Percentiles rank a stretch among this genome's conserved stretches.
Evolutionary conservation across 192 early-diverging fungal species (phyloP).

Genomic region (Funneliformis mosseae): DNA sequence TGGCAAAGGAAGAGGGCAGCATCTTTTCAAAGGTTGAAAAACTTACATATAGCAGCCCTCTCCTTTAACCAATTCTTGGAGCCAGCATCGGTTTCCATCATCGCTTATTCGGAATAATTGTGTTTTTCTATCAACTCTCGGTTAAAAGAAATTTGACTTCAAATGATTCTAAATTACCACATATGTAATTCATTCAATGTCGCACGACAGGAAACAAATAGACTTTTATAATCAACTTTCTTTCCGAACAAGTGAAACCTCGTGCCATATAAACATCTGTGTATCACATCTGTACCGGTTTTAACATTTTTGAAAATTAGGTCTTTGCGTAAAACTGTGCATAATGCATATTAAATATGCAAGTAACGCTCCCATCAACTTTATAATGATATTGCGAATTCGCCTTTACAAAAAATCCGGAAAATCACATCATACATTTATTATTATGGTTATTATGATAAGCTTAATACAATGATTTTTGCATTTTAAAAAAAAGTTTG

Average conservation of each 20-base stretch:
- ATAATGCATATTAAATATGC: too few species aligned
- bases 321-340: too few species aligned
- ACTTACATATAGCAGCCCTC: conserved; percentile 36
- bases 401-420: too few species aligned
- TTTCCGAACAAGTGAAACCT: neutral
- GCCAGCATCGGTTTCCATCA: conserved; percentile 34
- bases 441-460: too few species aligned
- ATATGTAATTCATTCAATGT: neutral
- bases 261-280: neutral
- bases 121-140: neutral
- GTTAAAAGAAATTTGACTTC: neutral
- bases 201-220: neutral
- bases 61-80: conserved; percentile 34
- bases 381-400: too few species aligned
- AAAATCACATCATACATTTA: too few species aligned
- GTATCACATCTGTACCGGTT: neutral
- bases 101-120: neutral
- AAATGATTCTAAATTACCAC: neutral
- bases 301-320: too few species aligned
- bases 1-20: neutral
- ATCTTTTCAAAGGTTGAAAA: neutral
- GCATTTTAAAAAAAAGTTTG: too few species aligned
- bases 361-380: too few species aligned
- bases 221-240: too few species aligned
- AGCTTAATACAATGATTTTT: too few species aligned